Evolutionary conservation across 306 rosid species (phyloP).

Genomic region (Cicer cuneatum): DNA sequence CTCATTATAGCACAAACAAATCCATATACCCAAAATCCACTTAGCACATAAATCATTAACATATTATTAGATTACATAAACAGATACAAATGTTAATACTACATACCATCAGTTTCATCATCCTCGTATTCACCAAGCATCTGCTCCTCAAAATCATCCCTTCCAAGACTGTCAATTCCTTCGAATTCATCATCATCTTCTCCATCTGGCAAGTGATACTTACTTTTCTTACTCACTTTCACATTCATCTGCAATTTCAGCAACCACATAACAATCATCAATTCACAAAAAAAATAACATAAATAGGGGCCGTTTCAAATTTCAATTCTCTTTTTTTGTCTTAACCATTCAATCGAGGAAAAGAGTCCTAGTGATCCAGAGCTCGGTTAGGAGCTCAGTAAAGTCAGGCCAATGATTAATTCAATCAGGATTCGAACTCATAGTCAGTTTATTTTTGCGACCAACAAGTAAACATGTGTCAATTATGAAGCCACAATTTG

Average conservation of each 20-base stretch:
- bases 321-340: too few species aligned
- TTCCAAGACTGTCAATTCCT: conserved; percentile 62
- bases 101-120: conserved; percentile 49
- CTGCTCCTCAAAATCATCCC: conserved; percentile 86
- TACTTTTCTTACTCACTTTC: conserved; percentile 72
- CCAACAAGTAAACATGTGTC: too few species aligned
- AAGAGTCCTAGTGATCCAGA: too few species aligned
- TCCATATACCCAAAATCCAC: neutral
- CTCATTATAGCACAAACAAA: neutral
- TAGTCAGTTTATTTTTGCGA: too few species aligned
- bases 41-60: neutral
- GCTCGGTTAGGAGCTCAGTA: too few species aligned
- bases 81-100: conserved; percentile 18
- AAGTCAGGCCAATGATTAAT: too few species aligned
- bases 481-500: too few species aligned
- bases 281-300: neutral
- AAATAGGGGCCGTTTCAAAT: too few species aligned
- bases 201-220: conserved; percentile 80
- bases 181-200: conserved; percentile 79
- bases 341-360: too few species aligned
- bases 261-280: neutral
- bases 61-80: neutral
- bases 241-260: conserved; percentile 58
- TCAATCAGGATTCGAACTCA: too few species aligned
- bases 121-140: conserved; percentile 54